Base-by-base conservation (phyloP, 2,329 filamentous ascomycete species). In the Xylaria digitata region DNA sequence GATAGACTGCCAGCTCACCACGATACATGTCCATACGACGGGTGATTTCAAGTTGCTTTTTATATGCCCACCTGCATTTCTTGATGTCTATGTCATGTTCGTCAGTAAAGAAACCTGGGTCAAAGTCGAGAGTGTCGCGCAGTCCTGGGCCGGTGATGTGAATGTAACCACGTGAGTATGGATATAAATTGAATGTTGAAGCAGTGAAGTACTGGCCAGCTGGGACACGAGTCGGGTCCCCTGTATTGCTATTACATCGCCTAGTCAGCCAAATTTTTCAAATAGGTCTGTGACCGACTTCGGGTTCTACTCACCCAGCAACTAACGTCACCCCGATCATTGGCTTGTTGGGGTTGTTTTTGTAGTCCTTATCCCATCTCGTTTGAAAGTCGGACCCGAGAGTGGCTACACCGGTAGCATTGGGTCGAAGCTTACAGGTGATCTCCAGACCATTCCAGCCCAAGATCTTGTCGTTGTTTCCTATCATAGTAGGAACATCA, bases 1-100 rank as follows among this genome's bases (percentile, higher is more conserved):
- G 82, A 0, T 78, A 76, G 5, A 74, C 68, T 2, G 78, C 75
- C 0, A 83, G 50, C 70, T 85, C 81, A 72, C 86, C 80, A 62
- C 80, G 71, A 40, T 53, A 53, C 17, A 21, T 37, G 2, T 53
- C 75, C 74, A 86, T 85, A 13, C 87, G 84, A 1, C 88, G 84
- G 19, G 82, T 79, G 57, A 90, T 83, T 75, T 90, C 87, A 2
- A 89, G 86, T n/a, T 83, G 82, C 72, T 85, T 85, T 76, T 91
- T 91, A 79, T 91, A 91, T 0, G 80, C 83, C 87, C 87, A 90
- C 11, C 88, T 71, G 8, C 86, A 83, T 71, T 84, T 86, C 74
- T 85, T 85, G 23, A 89, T 49, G 71, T 91, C 88, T 21, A 87
- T 57, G 58, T 70, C 30, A 75, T 67, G 69, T 13, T 77, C 71